A percentile compares a stretch with the other conserved stretches of the same genome.
Conservation (phyloP, 1,139 yeast genomes). For the Pichia sp. region DNA sequence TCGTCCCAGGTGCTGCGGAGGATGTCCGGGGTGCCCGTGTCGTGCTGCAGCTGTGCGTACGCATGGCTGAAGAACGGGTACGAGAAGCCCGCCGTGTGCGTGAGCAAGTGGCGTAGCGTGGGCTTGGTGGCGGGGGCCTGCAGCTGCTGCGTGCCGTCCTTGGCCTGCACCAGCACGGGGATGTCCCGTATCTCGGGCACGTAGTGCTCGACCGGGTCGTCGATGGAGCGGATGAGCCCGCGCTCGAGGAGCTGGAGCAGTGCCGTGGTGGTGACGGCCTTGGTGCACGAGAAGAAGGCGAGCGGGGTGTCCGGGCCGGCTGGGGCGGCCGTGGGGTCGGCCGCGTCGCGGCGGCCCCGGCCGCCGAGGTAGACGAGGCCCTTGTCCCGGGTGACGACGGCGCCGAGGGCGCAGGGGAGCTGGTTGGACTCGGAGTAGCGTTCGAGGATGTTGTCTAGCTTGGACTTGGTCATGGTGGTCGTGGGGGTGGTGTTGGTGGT, state of each 20-base stretch:
- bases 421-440: conserved; percentile 1
- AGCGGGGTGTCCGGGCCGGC: conserved; percentile 7
- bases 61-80: conserved; percentile 12
- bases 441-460: conserved; percentile 1
- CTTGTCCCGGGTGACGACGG: conserved; percentile 10
- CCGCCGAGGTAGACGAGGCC: conserved; percentile 12
- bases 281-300: conserved; percentile 14
- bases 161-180: conserved; percentile 4
- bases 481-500: not conserved
- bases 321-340: not conserved
- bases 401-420: conserved; percentile 12
- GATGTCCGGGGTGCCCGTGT: conserved; percentile 3
- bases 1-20: conserved; percentile 11
- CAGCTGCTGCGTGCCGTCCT: conserved; percentile 8
- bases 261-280: conserved; percentile 15
- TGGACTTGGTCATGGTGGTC: not conserved
- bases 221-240: conserved; percentile 13
- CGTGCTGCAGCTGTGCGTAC: conserved; percentile 6
- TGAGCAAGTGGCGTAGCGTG: conserved; percentile 13
- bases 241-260: conserved; percentile 8
- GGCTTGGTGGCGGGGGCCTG: conserved; percentile 1
- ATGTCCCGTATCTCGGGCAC: conserved; percentile 7
- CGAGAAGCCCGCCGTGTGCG: conserved; percentile 15
- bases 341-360: conserved; percentile 7
- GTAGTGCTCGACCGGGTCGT: conserved; percentile 14